Percentiles rank a stretch among this genome's conserved stretches.
phyloP scores from a whole-genome alignment of 164 flowering plant species.

The Magnolia changhungtana region DNA sequence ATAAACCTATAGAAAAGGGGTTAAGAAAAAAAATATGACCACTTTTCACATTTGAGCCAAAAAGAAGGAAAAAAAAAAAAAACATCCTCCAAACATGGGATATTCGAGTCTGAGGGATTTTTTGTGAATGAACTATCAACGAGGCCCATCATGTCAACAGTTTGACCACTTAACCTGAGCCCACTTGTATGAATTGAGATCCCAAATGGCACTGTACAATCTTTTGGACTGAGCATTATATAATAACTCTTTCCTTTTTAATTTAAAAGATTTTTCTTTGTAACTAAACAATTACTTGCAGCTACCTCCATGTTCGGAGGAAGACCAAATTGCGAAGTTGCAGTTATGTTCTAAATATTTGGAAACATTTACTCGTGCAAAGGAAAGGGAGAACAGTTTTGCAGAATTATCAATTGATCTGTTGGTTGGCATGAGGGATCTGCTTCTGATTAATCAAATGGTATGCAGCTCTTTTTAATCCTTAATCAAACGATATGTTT shows the following conservation, averaged over 20 bases:
- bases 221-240: neutral
- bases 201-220: neutral
- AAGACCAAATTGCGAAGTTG: constrained; percentile 63
- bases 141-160: neutral
- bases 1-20: too few species aligned
- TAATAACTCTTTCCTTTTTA: neutral
- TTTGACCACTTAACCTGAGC: neutral
- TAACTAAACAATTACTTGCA: constrained; percentile 23
- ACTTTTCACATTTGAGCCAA: too few species aligned
- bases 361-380: constrained; percentile 79
- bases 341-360: constrained; percentile 79
- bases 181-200: neutral
- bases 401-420: constrained; percentile 69
- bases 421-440: constrained; percentile 76
- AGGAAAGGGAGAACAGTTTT: constrained; percentile 64
- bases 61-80: too few species aligned
- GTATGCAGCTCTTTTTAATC: constrained; percentile 30
- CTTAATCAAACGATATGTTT: neutral
- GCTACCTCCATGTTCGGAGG: constrained; percentile 57
- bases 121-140: too few species aligned
- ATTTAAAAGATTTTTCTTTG: neutral
- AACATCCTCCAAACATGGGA: too few species aligned
- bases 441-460: constrained; percentile 58
- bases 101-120: too few species aligned
- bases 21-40: too few species aligned